Percentiles rank a stretch among this genome's conserved stretches.
Conservation (phyloP, 169 alveolate genomes). For the Plasmodium blacklocki region DNA sequence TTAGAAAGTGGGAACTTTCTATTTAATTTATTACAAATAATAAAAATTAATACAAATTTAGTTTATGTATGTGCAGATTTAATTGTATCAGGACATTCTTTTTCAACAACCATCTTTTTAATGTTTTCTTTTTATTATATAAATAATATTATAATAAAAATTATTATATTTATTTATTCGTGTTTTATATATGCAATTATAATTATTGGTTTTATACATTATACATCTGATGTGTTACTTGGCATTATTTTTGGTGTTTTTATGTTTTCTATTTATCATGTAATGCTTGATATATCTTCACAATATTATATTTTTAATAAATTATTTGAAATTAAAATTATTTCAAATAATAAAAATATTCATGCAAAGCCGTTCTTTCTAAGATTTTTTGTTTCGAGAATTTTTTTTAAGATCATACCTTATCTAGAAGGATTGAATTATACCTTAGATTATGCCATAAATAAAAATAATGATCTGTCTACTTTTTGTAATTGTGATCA, state of each 20-base stretch:
- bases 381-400: slow-evolving; percentile 40
- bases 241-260: slow-evolving; percentile 46
- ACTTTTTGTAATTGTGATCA: slow-evolving; percentile 49
- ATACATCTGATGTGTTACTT: slow-evolving; percentile 60
- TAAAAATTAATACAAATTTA: slow-evolving; percentile 42
- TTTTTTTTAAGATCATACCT: slow-evolving; percentile 46
- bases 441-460: slow-evolving; percentile 64
- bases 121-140: slow-evolving; percentile 49
- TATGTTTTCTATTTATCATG: slow-evolving; percentile 54
- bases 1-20: slow-evolving; percentile 43
- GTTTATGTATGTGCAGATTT: slow-evolving; percentile 68
- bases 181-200: slow-evolving; percentile 40
- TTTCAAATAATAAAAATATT: slow-evolving; percentile 61
- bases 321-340: slow-evolving; percentile 55
- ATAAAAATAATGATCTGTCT: slow-evolving; percentile 26
- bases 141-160: slow-evolving; percentile 27
- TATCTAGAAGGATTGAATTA: slow-evolving; percentile 57
- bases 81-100: slow-evolving; percentile 67
- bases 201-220: slow-evolving; percentile 68
- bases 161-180: slow-evolving; percentile 19
- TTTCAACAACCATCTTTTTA: slow-evolving; percentile 54
- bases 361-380: slow-evolving; percentile 70
- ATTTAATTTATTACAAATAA: slow-evolving; percentile 43
- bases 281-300: slow-evolving; percentile 52
- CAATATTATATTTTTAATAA: slow-evolving; percentile 34